phyloP scores from a whole-genome alignment of 306 rosid species.

The Cajanus cajan region DNA sequence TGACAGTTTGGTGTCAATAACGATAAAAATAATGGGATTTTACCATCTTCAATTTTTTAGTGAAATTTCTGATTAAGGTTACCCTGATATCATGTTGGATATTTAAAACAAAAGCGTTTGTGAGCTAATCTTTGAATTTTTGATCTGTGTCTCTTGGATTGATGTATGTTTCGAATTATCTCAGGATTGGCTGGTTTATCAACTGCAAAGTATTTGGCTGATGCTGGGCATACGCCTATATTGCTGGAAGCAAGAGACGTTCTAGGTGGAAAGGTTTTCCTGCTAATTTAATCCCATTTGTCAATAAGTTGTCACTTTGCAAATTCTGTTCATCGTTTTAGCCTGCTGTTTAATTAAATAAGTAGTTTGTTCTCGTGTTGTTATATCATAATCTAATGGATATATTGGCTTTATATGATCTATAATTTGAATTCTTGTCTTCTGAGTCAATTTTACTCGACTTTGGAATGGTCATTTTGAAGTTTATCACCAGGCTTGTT shows the following conservation, averaged over 20 bases:
- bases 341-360: not conserved
- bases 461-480: not conserved
- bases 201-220: constrained; percentile 95
- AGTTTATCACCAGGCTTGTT: not conserved
- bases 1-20: not conserved
- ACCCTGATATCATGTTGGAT: not conserved
- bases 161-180: constrained; percentile 23
- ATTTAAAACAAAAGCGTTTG: not conserved
- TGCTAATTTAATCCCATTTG: constrained; percentile 35
- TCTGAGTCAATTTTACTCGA: not conserved
- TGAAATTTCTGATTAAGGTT: constrained; percentile 14
- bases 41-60: not conserved
- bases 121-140: not conserved
- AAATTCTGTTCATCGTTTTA: constrained; percentile 15
- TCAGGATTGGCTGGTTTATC: constrained; percentile 95
- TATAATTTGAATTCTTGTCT: constrained; percentile 2
- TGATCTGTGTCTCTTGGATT: not conserved
- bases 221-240: constrained; percentile 95
- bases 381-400: not conserved
- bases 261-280: constrained; percentile 93
- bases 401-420: constrained; percentile 5
- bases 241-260: constrained; percentile 94
- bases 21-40: not conserved
- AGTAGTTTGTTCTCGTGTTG: constrained; percentile 1
- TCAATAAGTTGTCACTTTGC: constrained; percentile 17